Evolutionary conservation across 768 basidiomycete species (phyloP), one percentile per base, ranked within the genome.

Genomic region (Rhodocollybia butyracea): DNA sequence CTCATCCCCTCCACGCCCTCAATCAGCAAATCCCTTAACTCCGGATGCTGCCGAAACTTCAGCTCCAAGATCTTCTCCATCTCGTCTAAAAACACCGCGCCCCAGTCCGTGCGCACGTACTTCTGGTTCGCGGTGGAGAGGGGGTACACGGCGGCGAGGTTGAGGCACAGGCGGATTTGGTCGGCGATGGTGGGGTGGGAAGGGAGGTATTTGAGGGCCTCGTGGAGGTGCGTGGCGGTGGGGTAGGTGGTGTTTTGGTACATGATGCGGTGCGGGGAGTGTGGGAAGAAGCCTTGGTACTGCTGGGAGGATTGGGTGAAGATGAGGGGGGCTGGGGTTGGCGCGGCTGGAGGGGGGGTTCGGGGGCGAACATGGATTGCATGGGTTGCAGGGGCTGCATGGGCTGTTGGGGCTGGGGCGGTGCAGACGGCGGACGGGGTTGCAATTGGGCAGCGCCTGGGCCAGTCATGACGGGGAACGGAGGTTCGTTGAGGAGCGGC

Each of bases 1-100:
- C 73, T 72, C 15, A 73, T 61, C 8, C 76, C 79, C 3, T 89
- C 89, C 21, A 67, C 63, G 12, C 48, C 48, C 22, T 89, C 27
- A 12, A 54, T 64, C 15, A 92, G 76, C 62, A 80, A 62, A 21
- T 57, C 56, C 32, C 83, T 80, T 51, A 92, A 66, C 29, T 78
- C 71, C 0, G 79, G 71, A 63, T 93, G 87, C 70, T 92, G 90
- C 46, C 71, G 76, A 61, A 92, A 86, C 64, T 93, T 93, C 57
- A 76, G 62, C 58, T 76, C 76, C 46, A 91, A 61, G 32, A 86
- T 87, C 7, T 86, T 81, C 40, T 86, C 82, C 82, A 89, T 81
- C 88, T 89, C 55, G 41, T 75, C 64, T 47, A 84, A 58, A 61
- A 80, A 82, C 21, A 79, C 72, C 4, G 68, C 57, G 0, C 76